Conservation (phyloP, 176 grass and related monocot genomes). For the Dendrocalamus sinicus region DNA sequence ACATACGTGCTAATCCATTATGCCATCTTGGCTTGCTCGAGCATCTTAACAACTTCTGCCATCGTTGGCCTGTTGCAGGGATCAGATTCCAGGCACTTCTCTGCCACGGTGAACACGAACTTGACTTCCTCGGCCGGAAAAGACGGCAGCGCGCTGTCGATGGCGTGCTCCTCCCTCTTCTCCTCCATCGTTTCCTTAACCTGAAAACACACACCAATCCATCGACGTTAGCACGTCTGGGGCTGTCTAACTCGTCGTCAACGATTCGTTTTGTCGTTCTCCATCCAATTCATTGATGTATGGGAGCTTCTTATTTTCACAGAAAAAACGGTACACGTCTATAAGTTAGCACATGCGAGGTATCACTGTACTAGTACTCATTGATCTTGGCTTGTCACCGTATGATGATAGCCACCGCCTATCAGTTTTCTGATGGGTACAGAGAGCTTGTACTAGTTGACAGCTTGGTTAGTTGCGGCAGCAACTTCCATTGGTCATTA, state of each 20-base stretch:
- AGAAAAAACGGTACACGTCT: neutral
- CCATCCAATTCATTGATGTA: neutral
- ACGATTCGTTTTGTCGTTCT: neutral
- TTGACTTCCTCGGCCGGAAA: conserved; percentile 53
- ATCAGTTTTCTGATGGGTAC: conserved; percentile 13
- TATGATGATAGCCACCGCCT: conserved; percentile 9
- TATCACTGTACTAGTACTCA: neutral
- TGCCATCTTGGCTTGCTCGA: conserved; percentile 52
- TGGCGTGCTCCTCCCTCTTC: conserved; percentile 65
- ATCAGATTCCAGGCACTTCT: conserved; percentile 76
- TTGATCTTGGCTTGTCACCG: conserved; percentile 23
- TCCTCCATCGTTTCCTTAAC: conserved; percentile 73
- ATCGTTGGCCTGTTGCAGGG: conserved; percentile 68
- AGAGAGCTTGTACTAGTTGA: neutral
- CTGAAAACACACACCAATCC: conserved; percentile 29
- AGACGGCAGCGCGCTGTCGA: conserved; percentile 54
- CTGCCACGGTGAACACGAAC: conserved; percentile 59
- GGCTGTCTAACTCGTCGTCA: neutral
- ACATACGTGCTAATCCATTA: neutral
- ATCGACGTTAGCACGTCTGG: neutral
- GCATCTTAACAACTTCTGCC: conserved; percentile 67
- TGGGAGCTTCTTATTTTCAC: neutral
- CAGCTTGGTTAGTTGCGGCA: neutral
- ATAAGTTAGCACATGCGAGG: neutral
- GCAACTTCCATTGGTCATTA: neutral